phyloP scores from a whole-genome alignment of 345 rosid genomes.

The Nephelium lappaceum region DNA sequence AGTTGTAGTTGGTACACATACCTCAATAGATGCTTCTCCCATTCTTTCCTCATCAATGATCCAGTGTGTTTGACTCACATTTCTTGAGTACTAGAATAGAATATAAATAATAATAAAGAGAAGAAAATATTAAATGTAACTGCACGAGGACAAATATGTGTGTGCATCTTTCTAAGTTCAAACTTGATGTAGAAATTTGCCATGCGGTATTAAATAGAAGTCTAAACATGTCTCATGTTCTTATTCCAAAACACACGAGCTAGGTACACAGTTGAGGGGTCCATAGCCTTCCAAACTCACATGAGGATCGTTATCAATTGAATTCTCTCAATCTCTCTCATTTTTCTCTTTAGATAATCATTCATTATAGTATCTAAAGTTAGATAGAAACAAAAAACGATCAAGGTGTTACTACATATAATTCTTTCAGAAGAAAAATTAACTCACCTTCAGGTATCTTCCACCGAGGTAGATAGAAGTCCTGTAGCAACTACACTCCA shows the following conservation, averaged over 20 bases:
- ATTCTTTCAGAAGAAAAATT: conserved; percentile 8
- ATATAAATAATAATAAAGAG: not conserved
- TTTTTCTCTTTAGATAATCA: not conserved
- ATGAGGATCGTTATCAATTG: not conserved
- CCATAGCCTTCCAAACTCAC: not conserved
- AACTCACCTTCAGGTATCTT: conserved; percentile 82
- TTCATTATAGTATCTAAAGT: not conserved
- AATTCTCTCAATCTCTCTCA: not conserved
- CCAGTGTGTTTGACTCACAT: conserved; percentile 95
- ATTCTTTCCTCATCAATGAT: conserved; percentile 94
- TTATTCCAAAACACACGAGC: not conserved
- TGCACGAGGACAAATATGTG: conserved; percentile 10
- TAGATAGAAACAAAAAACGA: not conserved
- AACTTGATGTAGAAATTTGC: not conserved
- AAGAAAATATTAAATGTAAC: conserved; percentile 8
- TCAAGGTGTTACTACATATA: not conserved
- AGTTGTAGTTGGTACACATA: conserved; percentile 27
- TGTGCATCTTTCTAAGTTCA: not conserved
- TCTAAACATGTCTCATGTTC: not conserved
- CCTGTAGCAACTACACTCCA: conserved; percentile 62
- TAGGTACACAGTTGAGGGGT: not conserved
- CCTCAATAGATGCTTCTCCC: conserved; percentile 98
- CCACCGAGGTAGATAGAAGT: conserved; percentile 81
- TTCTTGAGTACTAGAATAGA: conserved; percentile 84
- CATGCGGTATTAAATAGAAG: not conserved